Base-by-base conservation (phyloP, 208 protist species). In the Trypanosoma scelopori region DNA sequence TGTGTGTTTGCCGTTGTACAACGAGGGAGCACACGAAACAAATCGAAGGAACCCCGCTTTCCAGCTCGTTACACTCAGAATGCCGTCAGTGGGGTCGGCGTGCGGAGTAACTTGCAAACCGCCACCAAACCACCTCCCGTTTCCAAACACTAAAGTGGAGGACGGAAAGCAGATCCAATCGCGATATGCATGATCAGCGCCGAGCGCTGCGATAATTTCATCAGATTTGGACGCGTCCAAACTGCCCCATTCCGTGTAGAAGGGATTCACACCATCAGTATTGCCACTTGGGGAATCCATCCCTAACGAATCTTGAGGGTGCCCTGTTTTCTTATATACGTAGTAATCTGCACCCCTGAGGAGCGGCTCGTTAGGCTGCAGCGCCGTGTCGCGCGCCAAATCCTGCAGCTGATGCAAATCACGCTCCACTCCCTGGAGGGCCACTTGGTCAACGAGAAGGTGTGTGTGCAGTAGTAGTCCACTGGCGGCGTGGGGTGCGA, bases 91-190 rank as follows among this genome's bases (percentile, higher is more conserved):
- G 2, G 89, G 89, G 63, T 84, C 73, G 0, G 77, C 89, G 53
- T 91, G 84, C 23, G 89, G 89, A 0, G 82, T 71, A 27, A 92
- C 75, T 64, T 85, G 76, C 71, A 95, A 74, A 18, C 89, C 89
- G 0, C 89, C 89, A 50, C 89, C 89, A 72, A 82, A 95, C 78
- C 82, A 95, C 16, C 84, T 75, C 2, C 89, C 89, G 64, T 91
- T 92, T 6, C 74, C 83, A 69, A 95, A 92, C 28, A 79, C 82
- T 22, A 92, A n/a, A 57, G 82, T 91, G 0, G 84, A 95, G 0
- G 85, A 91, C 0, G 58, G 41, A 30, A 91, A 55, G 67, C 77
- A 71, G 35, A 89, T 79, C 86, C 89, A 95, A 12, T 45, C 49
- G 12, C 61, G 65, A 23, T 57, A 45, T 3, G 20, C 35, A 32